phyloP scores from a whole-genome alignment of 352 stramenopile species.

The Pythium oligandrum region DNA sequence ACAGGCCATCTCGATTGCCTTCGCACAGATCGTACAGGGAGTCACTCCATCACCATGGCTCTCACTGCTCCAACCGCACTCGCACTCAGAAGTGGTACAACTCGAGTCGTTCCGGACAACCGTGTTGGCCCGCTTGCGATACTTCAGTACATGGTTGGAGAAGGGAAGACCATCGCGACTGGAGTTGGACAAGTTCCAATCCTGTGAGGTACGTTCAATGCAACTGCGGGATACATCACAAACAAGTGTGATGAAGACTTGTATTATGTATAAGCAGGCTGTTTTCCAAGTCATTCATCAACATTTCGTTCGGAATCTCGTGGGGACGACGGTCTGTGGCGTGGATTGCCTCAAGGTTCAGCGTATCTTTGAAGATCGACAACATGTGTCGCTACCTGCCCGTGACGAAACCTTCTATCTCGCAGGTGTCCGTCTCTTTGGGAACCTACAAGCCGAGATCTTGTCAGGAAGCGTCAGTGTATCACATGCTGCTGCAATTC shows the following conservation, averaged over 20 bases:
- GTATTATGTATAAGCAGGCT: conserved; percentile 14
- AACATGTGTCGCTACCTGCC: conserved; percentile 3
- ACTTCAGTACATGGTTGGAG: conserved; percentile 32
- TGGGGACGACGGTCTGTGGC: conserved; percentile 28
- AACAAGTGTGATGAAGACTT: too few species aligned
- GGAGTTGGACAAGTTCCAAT: conserved; percentile 37
- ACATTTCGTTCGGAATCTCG: conserved; percentile 46
- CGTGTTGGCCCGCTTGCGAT: conserved; percentile 30
- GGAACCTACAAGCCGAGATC: conserved; percentile 19
- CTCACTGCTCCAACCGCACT: too few species aligned
- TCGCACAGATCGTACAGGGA: too few species aligned
- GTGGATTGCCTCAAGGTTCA: conserved; percentile 32
- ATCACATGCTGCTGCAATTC: background rate
- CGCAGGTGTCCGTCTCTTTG: conserved; percentile 10
- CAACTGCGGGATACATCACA: too few species aligned
- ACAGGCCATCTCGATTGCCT: background rate
- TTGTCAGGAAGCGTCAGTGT: background rate
- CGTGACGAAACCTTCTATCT: conserved; percentile 13
- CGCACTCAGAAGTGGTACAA: background rate
- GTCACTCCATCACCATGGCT: too few species aligned
- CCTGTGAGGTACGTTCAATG: conserved; percentile 19
- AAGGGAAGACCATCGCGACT: conserved; percentile 21
- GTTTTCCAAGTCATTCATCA: conserved; percentile 50
- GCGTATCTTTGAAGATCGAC: conserved; percentile 35
- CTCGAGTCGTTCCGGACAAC: conserved; percentile 31